A percentile compares a stretch with the other conserved stretches of the same genome.
Evolutionary conservation across 1,139 yeast species (phyloP).

Genomic region (Hyphopichia wangnamkhiaoensis): DNA sequence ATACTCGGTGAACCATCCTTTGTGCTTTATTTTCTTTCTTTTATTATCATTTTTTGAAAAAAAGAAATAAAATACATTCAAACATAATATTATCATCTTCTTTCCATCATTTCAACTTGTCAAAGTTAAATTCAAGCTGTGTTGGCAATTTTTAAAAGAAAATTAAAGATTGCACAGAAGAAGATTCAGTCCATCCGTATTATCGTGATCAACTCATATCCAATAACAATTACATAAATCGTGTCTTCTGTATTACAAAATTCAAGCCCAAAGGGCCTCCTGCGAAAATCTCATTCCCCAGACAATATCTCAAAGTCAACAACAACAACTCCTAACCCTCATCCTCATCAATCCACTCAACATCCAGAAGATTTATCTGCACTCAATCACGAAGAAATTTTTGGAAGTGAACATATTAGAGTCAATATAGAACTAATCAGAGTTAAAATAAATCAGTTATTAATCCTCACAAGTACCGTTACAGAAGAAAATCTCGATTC

Average conservation of each 20-base stretch:
- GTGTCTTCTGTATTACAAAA: conserved; percentile 3
- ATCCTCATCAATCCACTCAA: conserved; percentile 1
- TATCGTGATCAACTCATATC: conserved; percentile 1
- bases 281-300: conserved; percentile 2
- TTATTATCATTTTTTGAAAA: too few species aligned
- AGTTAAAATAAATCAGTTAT: conserved; percentile 53
- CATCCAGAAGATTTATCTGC: neutral
- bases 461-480: conserved; percentile 49
- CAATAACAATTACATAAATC: conserved; percentile 4
- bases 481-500: conserved; percentile 40
- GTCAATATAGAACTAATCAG: conserved; percentile 35
- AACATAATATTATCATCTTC: too few species aligned
- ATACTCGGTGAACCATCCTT: conserved; percentile 8
- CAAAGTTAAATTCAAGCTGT: too few species aligned
- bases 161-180: too few species aligned
- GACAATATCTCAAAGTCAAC: conserved; percentile 2
- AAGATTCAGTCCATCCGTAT: neutral
- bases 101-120: too few species aligned
- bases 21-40: neutral
- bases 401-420: neutral
- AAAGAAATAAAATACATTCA: too few species aligned
- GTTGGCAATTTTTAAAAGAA: too few species aligned
- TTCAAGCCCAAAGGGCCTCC: conserved; percentile 24
- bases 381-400: neutral
- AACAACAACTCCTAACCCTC: conserved; percentile 2